Evolutionary conservation across 352 stramenopile genomes (phyloP).

Genomic region (Phytophthora nicotianae): DNA sequence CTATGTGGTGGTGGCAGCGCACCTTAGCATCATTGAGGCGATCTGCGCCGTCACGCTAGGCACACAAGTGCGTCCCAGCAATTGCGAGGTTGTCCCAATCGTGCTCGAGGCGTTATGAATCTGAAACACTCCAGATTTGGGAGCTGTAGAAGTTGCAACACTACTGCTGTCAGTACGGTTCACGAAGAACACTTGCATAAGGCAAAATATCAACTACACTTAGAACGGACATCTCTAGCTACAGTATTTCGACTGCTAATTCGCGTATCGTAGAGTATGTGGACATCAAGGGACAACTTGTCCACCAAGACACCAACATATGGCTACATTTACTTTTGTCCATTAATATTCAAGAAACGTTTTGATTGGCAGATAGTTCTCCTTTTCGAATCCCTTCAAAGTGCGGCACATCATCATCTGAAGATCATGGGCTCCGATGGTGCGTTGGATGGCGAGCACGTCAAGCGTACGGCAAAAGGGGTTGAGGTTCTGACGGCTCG

Average conservation of each 20-base stretch:
- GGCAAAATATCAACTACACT: too few species aligned
- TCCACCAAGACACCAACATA: too few species aligned
- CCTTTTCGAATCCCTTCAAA: not conserved
- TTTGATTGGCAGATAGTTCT: constrained; percentile 14
- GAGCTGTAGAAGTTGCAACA: too few species aligned
- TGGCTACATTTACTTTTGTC: too few species aligned
- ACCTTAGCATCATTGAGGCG: constrained; percentile 77
- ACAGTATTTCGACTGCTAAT: too few species aligned
- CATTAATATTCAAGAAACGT: too few species aligned
- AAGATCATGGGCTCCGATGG: constrained; percentile 24
- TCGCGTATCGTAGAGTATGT: too few species aligned
- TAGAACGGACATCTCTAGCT: too few species aligned
- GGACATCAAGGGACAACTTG: too few species aligned
- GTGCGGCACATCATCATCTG: not conserved
- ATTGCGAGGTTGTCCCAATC: constrained; percentile 63
- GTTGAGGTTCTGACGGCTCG: constrained; percentile 2
- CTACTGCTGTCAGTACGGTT: not conserved
- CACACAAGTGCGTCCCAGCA: constrained; percentile 33
- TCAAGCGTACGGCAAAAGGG: not conserved
- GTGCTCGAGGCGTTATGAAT: constrained; percentile 39
- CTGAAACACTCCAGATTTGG: too few species aligned
- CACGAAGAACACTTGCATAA: too few species aligned
- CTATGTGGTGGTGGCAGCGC: constrained; percentile 68
- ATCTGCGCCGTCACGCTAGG: constrained; percentile 50
- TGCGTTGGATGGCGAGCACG: constrained; percentile 16